phyloP scores from a whole-genome alignment of 345 rosid genomes.

The Schrenkiella parvula region DNA sequence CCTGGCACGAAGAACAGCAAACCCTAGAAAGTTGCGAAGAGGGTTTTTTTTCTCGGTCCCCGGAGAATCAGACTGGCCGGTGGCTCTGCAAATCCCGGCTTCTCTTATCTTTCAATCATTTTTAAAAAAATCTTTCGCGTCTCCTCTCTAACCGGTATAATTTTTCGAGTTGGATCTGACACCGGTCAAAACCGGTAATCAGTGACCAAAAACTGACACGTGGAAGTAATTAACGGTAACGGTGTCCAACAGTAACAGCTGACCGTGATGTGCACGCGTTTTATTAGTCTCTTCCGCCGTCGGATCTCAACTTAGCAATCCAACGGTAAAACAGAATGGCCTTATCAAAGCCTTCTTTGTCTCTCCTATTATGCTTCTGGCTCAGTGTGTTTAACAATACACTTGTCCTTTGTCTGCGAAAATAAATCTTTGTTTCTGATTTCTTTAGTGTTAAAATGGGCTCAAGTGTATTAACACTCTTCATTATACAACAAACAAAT shows the following conservation, averaged over 20 bases:
- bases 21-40: constrained; percentile 1
- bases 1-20: constrained; percentile 4
- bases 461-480: not conserved
- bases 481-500: constrained; percentile 26
- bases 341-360: not conserved
- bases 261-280: constrained; percentile 13
- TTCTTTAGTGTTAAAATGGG: not conserved
- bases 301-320: not conserved
- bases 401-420: not conserved
- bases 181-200: constrained; percentile 33
- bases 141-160: constrained; percentile 10
- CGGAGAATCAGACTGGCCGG: constrained; percentile 23
- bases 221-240: constrained; percentile 9
- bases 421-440: not conserved
- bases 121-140: constrained; percentile 27
- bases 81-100: constrained; percentile 35
- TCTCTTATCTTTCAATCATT: constrained; percentile 25
- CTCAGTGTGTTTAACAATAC: not conserved
- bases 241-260: not conserved
- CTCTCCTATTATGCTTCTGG: not conserved
- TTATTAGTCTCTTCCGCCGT: not conserved
- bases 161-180: constrained; percentile 29
- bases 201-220: constrained; percentile 23
- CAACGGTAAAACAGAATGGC: not conserved
- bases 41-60: not conserved